Conservation (phyloP, 768 basidiomycete genomes). For the Boletales sp. region DNA sequence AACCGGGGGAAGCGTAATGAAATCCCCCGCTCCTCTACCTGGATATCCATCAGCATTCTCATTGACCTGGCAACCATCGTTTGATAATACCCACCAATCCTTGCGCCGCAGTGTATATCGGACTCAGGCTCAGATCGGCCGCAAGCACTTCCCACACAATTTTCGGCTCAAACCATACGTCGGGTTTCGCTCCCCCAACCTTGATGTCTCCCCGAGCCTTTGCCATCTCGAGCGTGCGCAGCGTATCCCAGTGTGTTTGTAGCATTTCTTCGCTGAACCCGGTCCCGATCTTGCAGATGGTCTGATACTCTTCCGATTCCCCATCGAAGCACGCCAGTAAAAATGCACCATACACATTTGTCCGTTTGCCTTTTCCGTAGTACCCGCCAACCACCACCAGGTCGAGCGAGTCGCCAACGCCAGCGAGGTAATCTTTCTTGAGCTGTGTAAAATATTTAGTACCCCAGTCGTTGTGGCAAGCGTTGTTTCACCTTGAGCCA, state of each 20-base stretch:
- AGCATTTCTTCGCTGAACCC: slow-evolving; percentile 94
- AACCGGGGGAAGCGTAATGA: slow-evolving; percentile 97
- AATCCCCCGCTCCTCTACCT: slow-evolving; percentile 89
- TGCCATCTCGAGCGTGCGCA: slow-evolving; percentile 72
- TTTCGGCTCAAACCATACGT: slow-evolving; percentile 97
- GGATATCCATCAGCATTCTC: neutral
- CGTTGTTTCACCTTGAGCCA: slow-evolving; percentile 84
- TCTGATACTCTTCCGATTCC: slow-evolving; percentile 92
- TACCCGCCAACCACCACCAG: slow-evolving; percentile 97
- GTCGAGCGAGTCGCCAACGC: slow-evolving; percentile 95
- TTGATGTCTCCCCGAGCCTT: slow-evolving; percentile 82
- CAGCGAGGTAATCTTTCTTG: slow-evolving; percentile 97
- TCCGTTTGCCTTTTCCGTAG: slow-evolving; percentile 96
- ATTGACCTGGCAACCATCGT: neutral
- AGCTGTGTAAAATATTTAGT: slow-evolving; percentile 49
- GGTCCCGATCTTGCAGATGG: slow-evolving; percentile 98
- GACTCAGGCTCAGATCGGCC: slow-evolving; percentile 94
- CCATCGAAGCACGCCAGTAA: slow-evolving; percentile 94
- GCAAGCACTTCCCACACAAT: slow-evolving; percentile 98
- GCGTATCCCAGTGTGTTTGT: slow-evolving; percentile 71
- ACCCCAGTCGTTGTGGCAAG: neutral
- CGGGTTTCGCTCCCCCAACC: slow-evolving; percentile 90
- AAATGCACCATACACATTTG: slow-evolving; percentile 97
- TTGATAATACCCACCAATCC: slow-evolving; percentile 60
- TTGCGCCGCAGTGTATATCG: slow-evolving; percentile 92